Evolutionary conservation across 2,329 filamentous ascomycete genomes (phyloP).

Genomic region (Trichoderma polysporum): DNA sequence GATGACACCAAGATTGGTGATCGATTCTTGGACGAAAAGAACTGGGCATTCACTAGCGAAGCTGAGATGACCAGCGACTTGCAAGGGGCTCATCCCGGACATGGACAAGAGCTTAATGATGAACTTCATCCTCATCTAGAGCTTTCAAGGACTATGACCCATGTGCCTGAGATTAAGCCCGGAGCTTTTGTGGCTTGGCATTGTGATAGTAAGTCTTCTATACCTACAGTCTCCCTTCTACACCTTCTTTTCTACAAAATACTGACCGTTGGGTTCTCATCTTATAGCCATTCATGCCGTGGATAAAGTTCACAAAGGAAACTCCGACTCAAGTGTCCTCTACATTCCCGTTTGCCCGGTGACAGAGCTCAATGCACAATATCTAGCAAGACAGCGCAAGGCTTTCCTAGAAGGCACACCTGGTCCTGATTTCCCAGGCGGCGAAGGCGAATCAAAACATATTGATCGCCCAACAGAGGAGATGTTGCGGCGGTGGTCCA

Average conservation of each 20-base stretch:
- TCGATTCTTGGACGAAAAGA: constrained; percentile 49
- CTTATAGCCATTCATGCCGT: constrained; percentile 69
- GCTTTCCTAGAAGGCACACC: constrained; percentile 68
- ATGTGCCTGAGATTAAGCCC: constrained; percentile 65
- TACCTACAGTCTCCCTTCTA: not conserved
- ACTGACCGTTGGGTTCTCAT: not conserved
- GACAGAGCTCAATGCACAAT: constrained; percentile 71
- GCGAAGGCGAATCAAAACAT: constrained; percentile 62
- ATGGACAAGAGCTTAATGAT: constrained; percentile 67
- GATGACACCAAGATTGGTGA: constrained; percentile 1
- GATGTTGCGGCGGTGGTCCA: constrained; percentile 36
- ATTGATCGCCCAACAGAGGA: constrained; percentile 45
- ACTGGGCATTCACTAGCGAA: constrained; percentile 58
- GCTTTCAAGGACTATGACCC: constrained; percentile 66
- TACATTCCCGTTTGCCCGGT: constrained; percentile 88
- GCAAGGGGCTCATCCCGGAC: constrained; percentile 69
- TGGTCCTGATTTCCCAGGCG: constrained; percentile 70
- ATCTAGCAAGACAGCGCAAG: constrained; percentile 68
- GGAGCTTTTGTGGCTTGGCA: constrained; percentile 86
- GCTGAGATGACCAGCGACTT: constrained; percentile 56
- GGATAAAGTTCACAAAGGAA: constrained; percentile 72
- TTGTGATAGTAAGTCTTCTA: constrained; percentile 59
- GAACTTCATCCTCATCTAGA: constrained; percentile 72
- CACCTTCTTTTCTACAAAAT: not conserved
- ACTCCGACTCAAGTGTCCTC: constrained; percentile 74